Evolutionary conservation across 441 rosid species (phyloP).

Genomic region (Corymbia citriodora): DNA sequence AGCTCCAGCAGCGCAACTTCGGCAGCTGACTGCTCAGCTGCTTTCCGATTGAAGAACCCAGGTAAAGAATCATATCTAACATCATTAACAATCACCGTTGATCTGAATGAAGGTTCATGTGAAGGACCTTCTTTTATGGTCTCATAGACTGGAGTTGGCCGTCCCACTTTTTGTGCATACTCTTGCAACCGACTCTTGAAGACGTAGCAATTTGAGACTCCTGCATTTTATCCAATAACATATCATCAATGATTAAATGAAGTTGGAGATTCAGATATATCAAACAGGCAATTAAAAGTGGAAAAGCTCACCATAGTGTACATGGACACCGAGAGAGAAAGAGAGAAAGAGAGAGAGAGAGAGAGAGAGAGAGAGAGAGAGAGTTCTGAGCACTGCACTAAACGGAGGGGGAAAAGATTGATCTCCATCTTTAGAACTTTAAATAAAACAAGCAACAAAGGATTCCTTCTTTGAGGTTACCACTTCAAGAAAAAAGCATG

Average conservation of each 20-base stretch:
- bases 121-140: constrained; percentile 85
- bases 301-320: neutral
- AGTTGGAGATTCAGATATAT: neutral
- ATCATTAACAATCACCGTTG: constrained; percentile 61
- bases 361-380: neutral
- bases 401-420: neutral
- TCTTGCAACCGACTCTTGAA: constrained; percentile 90
- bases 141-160: constrained; percentile 74
- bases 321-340: neutral
- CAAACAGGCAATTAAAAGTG: neutral
- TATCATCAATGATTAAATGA: neutral
- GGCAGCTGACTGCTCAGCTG: constrained; percentile 95
- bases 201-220: constrained; percentile 82
- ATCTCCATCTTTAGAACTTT: neutral
- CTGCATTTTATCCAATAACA: constrained; percentile 15
- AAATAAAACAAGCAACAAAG: neutral
- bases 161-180: constrained; percentile 64
- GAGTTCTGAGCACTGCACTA: neutral
- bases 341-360: neutral
- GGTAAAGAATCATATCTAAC: constrained; percentile 65
- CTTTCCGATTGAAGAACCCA: constrained; percentile 83
- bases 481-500: neutral
- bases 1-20: constrained; percentile 82
- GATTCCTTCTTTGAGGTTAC: neutral
- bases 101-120: constrained; percentile 66